Conservation (phyloP, 1,139 yeast species). For the Scheffersomyces titani region DNA sequence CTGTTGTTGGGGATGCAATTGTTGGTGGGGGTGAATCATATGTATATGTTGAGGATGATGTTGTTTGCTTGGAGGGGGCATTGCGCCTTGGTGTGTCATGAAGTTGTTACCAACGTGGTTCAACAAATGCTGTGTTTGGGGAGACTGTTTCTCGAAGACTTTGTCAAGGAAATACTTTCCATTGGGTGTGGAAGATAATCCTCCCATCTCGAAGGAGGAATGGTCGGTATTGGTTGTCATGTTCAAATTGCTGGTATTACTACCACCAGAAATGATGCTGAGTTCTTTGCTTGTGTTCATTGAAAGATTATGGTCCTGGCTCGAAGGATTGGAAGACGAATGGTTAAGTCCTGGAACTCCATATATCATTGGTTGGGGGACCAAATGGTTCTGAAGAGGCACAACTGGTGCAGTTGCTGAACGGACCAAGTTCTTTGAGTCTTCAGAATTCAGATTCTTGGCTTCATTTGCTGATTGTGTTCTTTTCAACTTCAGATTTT, state of each 20-base stretch:
- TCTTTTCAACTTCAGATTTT: constrained; percentile 3
- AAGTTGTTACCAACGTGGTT: constrained; percentile 20
- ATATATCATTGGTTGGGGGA: background rate
- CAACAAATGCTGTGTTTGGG: constrained; percentile 23
- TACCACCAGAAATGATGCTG: constrained; percentile 9
- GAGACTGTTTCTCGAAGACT: constrained; percentile 43
- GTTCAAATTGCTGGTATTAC: constrained; percentile 26
- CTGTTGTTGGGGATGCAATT: constrained; percentile 16
- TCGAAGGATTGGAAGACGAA: constrained; percentile 2
- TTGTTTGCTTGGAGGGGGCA: constrained; percentile 29
- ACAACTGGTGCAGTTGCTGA: constrained; percentile 7
- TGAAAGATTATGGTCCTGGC: constrained; percentile 21
- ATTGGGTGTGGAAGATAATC: constrained; percentile 44
- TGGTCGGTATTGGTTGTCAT: constrained; percentile 25
- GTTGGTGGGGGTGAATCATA: constrained; percentile 15
- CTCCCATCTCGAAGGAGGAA: constrained; percentile 40
- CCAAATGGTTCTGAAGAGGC: constrained; percentile 2
- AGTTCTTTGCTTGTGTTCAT: constrained; percentile 21
- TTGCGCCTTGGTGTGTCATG: constrained; percentile 20
- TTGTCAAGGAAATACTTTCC: constrained; percentile 42
- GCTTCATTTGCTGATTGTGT: constrained; percentile 3
- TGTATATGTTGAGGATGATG: constrained; percentile 10
- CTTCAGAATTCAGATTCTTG: background rate
- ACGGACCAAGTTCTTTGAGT: constrained; percentile 2
- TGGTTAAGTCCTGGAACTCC: background rate